Base-by-base conservation (phyloP, 495 filamentous ascomycete genomes). In the Hypoxylon intermedium region DNA sequence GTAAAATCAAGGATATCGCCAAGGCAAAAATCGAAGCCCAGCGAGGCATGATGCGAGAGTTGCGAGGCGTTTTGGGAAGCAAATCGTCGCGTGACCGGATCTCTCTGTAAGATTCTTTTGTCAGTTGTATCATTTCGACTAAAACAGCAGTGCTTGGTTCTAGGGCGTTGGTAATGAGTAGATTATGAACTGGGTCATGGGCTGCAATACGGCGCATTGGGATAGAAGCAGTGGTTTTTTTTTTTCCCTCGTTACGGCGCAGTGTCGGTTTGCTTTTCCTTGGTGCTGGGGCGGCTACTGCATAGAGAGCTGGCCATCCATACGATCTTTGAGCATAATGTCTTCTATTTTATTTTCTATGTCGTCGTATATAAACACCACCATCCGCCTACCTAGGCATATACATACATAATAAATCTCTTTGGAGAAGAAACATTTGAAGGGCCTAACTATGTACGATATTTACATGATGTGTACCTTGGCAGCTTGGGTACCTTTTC, bases 31-130 rank as follows among this genome's bases (percentile, higher is more conserved):
- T 79, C 12, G 90, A 96, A 48, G 89, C 92, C 1, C 92, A 85
- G 53, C 89, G 88, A 19, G 87, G 88, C 58, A 93, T 98, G 91
- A 80, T 98, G 62, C 87, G 87, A 67, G 94, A 98, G 70, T 78
- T 98, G 13, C 61, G 64, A 53, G 68, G 68, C 15, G 68, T 71
- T 31, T 45, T 71, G 31, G 66, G 57, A 45, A 63, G 54, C 34
- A 69, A 68, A 45, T 55, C 58, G 13, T 26, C 48, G 6, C 64
- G 53, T 38, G 68, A 59, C 19, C 65, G 68, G 47, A 34, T 61
- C 49, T 71, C 68, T 43, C 60, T 71, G 41, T 71, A 26, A 63
- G 42, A 28, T 56, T 44, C 47, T 36, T 21, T 65, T 49, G 45
- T 18, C 30, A 26, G 34, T 28, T 65, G 56, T 65, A 65, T 65